A percentile compares a stretch with the other conserved stretches of the same genome.
These are phyloP conservation scores for Geranium rotundifolium DNA, from an alignment of 345 rosid genomes.

Conservation along the genomic window DNA sequence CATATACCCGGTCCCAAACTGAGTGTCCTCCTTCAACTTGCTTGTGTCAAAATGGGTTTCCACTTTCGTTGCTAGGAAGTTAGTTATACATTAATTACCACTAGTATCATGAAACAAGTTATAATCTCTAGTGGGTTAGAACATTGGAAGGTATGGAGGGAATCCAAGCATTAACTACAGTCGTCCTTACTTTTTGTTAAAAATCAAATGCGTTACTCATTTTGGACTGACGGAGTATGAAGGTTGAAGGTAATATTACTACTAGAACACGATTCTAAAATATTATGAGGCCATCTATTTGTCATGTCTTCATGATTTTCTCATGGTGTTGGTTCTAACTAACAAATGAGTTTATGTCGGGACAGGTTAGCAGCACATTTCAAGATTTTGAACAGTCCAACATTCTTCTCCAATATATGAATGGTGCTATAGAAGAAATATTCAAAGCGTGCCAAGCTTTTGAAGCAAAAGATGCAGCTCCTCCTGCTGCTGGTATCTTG, in stretches of 20 bases:
- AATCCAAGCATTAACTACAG: no score
- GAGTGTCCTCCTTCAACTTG: no score
- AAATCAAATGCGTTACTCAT: no score
- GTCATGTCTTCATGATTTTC: background rate
- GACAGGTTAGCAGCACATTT: slow-evolving; percentile 69
- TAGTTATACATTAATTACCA: no score
- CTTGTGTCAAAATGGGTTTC: no score
- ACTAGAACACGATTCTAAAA: background rate
- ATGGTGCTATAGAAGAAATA: slow-evolving; percentile 70
- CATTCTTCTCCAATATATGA: slow-evolving; percentile 67
- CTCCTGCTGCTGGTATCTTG: slow-evolving; percentile 62
- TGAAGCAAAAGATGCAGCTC: slow-evolving; percentile 87
- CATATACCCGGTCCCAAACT: no score
- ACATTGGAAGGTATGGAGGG: no score
- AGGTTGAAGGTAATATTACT: background rate
- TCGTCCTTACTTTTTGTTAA: no score
- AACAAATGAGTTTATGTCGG: slow-evolving; percentile 12
- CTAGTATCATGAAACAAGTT: no score
- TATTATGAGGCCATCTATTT: background rate
- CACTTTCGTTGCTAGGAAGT: no score
- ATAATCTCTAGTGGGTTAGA: no score
- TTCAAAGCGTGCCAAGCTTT: slow-evolving; percentile 84
- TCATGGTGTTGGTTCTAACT: slow-evolving; percentile 8
- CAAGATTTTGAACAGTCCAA: slow-evolving; percentile 74
- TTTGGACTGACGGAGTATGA: background rate